Base-by-base conservation (phyloP, 73 alveolate species). In the Breviolum minutum region DNA sequence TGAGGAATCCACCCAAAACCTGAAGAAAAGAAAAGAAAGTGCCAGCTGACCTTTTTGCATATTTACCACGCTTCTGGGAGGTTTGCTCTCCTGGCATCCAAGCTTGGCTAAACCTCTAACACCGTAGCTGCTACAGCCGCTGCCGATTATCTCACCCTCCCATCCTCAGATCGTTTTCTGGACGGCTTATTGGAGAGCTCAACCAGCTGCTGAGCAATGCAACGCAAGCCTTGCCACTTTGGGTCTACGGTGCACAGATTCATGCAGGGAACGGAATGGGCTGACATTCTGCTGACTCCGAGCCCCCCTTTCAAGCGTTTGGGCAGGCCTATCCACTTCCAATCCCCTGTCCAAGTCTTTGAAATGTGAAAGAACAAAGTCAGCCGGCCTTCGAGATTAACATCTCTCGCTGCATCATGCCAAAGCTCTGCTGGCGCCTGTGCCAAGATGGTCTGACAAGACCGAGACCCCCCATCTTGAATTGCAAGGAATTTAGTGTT, bases 351-450 rank as follows among this genome's bases (percentile, higher is more conserved):
- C 17, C 54, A 40, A 40, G 3, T 3, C 54, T 40, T 40, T 40
- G 54, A 40, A 40, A 40, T 40, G 54, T 40, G 54, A 40, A 40
- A 40, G 54, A 3, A 40, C 5, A 40, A 40, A 40, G 92, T 26
- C 66, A 79, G 64, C 63, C 24, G 24, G 90, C 98, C 98, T 92
- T 73, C 98, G 16, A 92, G 79, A 76, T 73, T 68, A n/a, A 92
- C 69, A 5, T 63, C 62, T 62, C 71, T 80, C 2, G 97, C 97
- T 7, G 98, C 98, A 6, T 92, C 98, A 5, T 32, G 80, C 90
- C 62, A 62, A 20, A 92, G 91, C 68, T 74, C 81, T 12, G 60
- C 63, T 24, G 98, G 54, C n/a, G 90, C 98, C 97, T 92, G 79
- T 61, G 22, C 7, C 10, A 22, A n/a, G 60, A 26, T 40, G 54